phyloP scores from a whole-genome alignment of 2,329 filamentous ascomycete genomes.

The Periconia digitata region DNA sequence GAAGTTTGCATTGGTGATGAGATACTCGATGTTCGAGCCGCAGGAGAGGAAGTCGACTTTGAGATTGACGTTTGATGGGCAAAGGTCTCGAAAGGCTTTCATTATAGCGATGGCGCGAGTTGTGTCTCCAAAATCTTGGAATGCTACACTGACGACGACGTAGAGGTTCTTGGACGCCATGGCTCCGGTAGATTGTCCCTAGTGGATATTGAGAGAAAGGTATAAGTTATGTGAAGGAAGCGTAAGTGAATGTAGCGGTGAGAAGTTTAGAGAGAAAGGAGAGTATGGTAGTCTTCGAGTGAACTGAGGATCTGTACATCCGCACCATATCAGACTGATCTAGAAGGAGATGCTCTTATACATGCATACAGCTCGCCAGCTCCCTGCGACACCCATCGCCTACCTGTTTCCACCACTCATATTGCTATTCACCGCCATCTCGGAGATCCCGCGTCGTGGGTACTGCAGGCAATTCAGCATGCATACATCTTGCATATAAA shows the following conservation, averaged over 20 bases:
- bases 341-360: background rate
- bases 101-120: conserved; percentile 36
- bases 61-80: conserved; percentile 25
- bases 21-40: conserved; percentile 32
- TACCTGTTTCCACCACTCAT: background rate
- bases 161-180: conserved; percentile 23
- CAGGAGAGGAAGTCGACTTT: conserved; percentile 35
- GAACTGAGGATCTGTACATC: no score
- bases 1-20: conserved; percentile 34
- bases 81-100: conserved; percentile 29
- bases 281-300: background rate
- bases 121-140: conserved; percentile 37
- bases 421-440: background rate
- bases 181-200: background rate
- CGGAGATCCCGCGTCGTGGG: background rate
- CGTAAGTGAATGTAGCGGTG: background rate
- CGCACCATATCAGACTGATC: background rate
- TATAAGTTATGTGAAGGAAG: background rate
- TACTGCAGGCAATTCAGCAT: background rate
- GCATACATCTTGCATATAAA: no score
- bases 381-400: no score
- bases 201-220: background rate
- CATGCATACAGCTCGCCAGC: background rate
- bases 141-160: conserved; percentile 35
- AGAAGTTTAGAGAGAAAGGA: background rate